Evolutionary conservation across 2,329 filamentous ascomycete genomes (phyloP).

Genomic region (Domatiomyces globalis): DNA sequence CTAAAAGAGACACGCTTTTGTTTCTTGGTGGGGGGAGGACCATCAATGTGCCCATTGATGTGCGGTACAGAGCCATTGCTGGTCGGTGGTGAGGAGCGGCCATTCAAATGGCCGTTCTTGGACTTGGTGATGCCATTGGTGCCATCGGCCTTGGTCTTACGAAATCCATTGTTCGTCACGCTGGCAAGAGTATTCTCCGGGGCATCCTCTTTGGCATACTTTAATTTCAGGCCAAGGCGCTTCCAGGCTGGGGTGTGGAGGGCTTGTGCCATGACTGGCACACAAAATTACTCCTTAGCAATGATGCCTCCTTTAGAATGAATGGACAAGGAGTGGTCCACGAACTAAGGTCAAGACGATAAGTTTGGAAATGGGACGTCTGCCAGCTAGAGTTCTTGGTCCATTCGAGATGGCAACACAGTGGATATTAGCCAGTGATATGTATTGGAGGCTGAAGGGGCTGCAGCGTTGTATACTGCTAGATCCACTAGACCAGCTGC

Average conservation of each 20-base stretch:
- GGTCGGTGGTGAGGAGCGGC: constrained; percentile 3
- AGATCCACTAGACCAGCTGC: background rate
- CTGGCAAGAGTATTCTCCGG: constrained; percentile 2
- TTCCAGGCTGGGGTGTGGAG: constrained; percentile 43
- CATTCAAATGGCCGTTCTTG: background rate
- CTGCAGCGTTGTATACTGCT: background rate
- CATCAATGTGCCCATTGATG: background rate
- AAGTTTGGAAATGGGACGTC: background rate
- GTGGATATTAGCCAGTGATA: too few relatives aligned
- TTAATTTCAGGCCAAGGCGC: constrained; percentile 45
- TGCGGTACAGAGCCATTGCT: constrained; percentile 9
- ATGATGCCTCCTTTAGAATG: background rate
- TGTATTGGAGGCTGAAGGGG: background rate
- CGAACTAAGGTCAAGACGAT: background rate
- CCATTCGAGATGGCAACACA: too few relatives aligned
- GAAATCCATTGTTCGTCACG: background rate
- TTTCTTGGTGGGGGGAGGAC: constrained; percentile 2
- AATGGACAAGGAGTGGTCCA: background rate
- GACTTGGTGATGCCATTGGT: background rate
- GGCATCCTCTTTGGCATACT: constrained; percentile 32
- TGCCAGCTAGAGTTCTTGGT: too few relatives aligned
- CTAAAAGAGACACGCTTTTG: constrained; percentile 44
- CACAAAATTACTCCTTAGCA: background rate
- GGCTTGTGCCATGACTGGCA: constrained; percentile 6
- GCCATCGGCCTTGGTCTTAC: background rate